Percentiles rank a stretch among this genome's conserved stretches.
Conservation (phyloP, 1,284 basidiomycete species). For the Sporisorium exsertum region DNA sequence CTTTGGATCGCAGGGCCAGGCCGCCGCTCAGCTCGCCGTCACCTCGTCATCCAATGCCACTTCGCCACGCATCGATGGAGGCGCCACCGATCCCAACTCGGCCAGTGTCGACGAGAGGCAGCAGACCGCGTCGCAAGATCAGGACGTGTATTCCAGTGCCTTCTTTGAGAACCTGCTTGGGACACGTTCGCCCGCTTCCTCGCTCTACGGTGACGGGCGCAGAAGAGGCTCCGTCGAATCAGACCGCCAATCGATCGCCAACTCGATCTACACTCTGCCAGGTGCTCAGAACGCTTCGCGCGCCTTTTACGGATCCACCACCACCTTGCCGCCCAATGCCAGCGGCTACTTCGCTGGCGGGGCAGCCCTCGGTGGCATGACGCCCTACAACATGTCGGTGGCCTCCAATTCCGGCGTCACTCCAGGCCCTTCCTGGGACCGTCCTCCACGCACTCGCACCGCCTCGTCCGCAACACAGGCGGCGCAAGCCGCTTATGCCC, state of each 20-base stretch:
- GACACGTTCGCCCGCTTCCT: slow-evolving; percentile 52
- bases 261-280: slow-evolving; percentile 55
- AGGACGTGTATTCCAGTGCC: slow-evolving; percentile 46
- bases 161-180: slow-evolving; percentile 45
- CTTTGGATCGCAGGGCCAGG: slow-evolving; percentile 40
- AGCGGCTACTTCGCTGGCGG: slow-evolving; percentile 37
- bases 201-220: slow-evolving; percentile 53
- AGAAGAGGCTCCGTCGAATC: slow-evolving; percentile 58
- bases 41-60: slow-evolving; percentile 21
- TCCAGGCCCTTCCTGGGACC: slow-evolving; percentile 34
- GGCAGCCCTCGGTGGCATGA: slow-evolving; percentile 28
- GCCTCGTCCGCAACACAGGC: slow-evolving; percentile 57
- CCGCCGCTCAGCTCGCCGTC: slow-evolving; percentile 31
- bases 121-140: slow-evolving; percentile 34
- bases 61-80: slow-evolving; percentile 32
- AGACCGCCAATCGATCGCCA: slow-evolving; percentile 57
- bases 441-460: slow-evolving; percentile 53
- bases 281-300: slow-evolving; percentile 42
- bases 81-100: slow-evolving; percentile 8
- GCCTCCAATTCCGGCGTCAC: slow-evolving; percentile 14
- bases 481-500: slow-evolving; percentile 54
- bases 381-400: slow-evolving; percentile 38
- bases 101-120: slow-evolving; percentile 15
- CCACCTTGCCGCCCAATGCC: slow-evolving; percentile 38
- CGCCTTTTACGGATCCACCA: slow-evolving; percentile 46